phyloP scores from a whole-genome alignment of 1,284 basidiomycete species.

The Grifola frondosa region DNA sequence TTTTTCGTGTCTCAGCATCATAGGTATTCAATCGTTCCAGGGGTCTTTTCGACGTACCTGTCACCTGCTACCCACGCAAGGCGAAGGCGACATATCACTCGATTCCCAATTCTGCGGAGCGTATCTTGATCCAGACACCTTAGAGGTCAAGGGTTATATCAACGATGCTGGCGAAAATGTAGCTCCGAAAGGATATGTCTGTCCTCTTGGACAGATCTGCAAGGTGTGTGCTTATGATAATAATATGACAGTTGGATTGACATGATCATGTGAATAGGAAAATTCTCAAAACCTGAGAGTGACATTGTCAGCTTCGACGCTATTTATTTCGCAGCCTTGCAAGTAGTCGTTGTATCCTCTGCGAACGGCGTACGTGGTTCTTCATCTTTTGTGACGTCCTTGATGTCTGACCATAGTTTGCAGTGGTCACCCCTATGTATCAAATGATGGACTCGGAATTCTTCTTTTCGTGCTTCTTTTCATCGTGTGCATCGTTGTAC shows the following conservation, averaged over 20 bases:
- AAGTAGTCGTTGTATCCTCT: conserved; percentile 85
- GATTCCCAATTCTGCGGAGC: conserved; percentile 74
- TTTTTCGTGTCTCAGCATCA: conserved; percentile 55
- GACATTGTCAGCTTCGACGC: conserved; percentile 88
- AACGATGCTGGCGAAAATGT: conserved; percentile 35
- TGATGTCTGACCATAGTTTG: background rate
- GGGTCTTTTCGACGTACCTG: conserved; percentile 77
- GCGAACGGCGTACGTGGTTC: conserved; percentile 62
- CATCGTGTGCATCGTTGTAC: conserved; percentile 78
- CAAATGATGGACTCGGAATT: conserved; percentile 90
- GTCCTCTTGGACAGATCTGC: conserved; percentile 81
- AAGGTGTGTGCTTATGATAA: conserved; percentile 42
- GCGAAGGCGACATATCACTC: conserved; percentile 47
- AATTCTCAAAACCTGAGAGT: conserved; percentile 62
- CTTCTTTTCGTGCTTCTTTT: conserved; percentile 86
- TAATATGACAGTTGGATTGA: conserved; percentile 3
- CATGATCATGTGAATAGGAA: conserved; percentile 42
- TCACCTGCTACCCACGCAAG: conserved; percentile 49
- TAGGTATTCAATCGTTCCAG: conserved; percentile 88
- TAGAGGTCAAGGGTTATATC: conserved; percentile 49
- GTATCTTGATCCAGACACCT: conserved; percentile 59
- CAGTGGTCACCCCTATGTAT: conserved; percentile 89
- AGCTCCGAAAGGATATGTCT: conserved; percentile 73
- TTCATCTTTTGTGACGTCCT: background rate
- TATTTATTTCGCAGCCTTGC: conserved; percentile 79